phyloP scores from a whole-genome alignment of 768 basidiomycete genomes.

The Tylopilus sp. region DNA sequence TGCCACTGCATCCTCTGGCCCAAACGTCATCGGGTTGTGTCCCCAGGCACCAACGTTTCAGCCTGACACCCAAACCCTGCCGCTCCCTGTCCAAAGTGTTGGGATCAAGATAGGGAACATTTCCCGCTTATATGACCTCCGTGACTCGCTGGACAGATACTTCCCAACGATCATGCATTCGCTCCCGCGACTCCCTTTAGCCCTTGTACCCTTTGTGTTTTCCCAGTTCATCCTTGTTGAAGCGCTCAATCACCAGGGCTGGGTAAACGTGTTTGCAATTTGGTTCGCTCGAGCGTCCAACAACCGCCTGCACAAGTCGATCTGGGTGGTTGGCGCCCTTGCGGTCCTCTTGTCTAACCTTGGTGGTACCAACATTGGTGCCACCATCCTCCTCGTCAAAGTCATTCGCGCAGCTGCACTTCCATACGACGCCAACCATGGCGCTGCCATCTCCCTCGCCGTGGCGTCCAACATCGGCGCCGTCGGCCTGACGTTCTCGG shows the following conservation, averaged over 20 bases:
- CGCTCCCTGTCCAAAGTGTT: too few relatives aligned
- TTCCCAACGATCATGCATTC: conserved; percentile 75
- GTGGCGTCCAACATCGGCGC: conserved; percentile 77
- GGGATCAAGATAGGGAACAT: too few relatives aligned
- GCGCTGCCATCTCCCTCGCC: conserved; percentile 43
- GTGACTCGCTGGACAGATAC: conserved; percentile 21
- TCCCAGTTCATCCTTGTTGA: conserved; percentile 84
- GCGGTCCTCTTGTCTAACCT: conserved; percentile 76
- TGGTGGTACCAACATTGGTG: conserved; percentile 33
- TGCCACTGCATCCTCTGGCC: too few relatives aligned
- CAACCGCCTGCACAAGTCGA: conserved; percentile 42
- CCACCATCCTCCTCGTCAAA: conserved; percentile 68
- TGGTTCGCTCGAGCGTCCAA: conserved; percentile 55
- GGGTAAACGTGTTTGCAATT: conserved; percentile 77
- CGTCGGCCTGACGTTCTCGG: conserved; percentile 84
- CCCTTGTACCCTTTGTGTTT: conserved; percentile 88
- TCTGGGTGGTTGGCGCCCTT: conserved; percentile 68
- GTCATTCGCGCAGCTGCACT: conserved; percentile 52
- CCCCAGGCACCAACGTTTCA: too few relatives aligned
- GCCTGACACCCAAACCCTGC: background rate
- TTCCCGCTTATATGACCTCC: background rate
- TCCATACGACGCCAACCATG: conserved; percentile 37
- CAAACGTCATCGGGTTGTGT: too few relatives aligned
- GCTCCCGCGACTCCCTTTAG: conserved; percentile 69
- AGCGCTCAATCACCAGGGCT: conserved; percentile 74